Evolutionary conservation across 148 eudicot species (phyloP).

Genomic region (Nepenthes mirabilis): DNA sequence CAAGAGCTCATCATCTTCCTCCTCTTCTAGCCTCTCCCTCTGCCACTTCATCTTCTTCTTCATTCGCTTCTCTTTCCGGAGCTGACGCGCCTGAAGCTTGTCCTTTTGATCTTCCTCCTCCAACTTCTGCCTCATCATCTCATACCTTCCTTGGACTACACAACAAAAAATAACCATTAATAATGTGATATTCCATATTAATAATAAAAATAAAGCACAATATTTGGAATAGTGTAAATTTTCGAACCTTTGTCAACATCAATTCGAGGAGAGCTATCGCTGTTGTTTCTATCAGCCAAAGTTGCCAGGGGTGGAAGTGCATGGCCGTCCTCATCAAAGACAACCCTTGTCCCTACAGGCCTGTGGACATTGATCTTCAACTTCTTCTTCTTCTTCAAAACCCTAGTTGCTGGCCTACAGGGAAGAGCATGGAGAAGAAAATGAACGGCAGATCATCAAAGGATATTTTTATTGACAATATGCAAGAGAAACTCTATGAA

Average conservation of each 20-base stretch:
- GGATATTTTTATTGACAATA: no score
- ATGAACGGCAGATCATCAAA: background rate
- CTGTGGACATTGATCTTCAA: constrained; percentile 75
- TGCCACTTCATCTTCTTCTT: constrained; percentile 57
- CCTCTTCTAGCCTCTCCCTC: constrained; percentile 38
- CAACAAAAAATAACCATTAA: background rate
- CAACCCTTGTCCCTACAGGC: constrained; percentile 76
- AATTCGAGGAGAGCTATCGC: constrained; percentile 18
- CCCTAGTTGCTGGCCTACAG: constrained; percentile 51
- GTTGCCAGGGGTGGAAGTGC: constrained; percentile 53
- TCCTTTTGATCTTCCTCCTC: constrained; percentile 54
- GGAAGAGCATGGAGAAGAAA: constrained; percentile 2
- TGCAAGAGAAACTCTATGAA: no score
- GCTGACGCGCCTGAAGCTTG: constrained; percentile 52
- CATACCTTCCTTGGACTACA: constrained; percentile 49
- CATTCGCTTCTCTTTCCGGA: constrained; percentile 53
- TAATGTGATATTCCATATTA: background rate
- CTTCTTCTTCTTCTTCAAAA: constrained; percentile 64
- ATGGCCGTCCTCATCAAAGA: constrained; percentile 84
- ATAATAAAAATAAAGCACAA: background rate
- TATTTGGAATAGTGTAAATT: background rate
- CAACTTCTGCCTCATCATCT: constrained; percentile 38
- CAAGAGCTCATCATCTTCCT: constrained; percentile 28
- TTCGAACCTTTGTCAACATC: constrained; percentile 52
- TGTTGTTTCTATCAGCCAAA: constrained; percentile 27